Evolutionary conservation across 139 green algal genomes (phyloP).

Genomic region (Deuterostichococcus epilithicus): DNA sequence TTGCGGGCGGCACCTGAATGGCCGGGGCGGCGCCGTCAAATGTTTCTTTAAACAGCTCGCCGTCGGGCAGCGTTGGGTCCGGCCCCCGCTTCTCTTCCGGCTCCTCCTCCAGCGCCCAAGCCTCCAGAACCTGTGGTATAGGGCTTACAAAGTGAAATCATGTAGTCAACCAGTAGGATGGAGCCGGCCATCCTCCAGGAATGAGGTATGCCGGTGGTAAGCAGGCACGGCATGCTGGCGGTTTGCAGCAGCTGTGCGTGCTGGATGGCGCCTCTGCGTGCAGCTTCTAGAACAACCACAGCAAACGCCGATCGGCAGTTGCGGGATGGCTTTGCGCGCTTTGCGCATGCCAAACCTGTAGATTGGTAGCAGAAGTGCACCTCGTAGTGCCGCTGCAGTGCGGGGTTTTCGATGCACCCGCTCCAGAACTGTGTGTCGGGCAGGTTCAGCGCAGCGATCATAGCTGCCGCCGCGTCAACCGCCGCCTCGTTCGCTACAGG

Average conservation of each 20-base stretch:
- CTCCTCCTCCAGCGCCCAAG: conserved; percentile 23
- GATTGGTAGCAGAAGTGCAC: not conserved
- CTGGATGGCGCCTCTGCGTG: not conserved
- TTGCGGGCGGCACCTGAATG: not conserved
- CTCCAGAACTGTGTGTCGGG: conserved; percentile 17
- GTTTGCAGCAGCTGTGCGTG: not conserved
- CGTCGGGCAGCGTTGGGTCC: not conserved
- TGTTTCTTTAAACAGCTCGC: not conserved
- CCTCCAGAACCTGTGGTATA: conserved; percentile 29
- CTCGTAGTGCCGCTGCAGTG: conserved; percentile 42
- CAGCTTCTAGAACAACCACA: not conserved
- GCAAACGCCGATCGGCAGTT: not conserved
- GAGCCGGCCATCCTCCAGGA: not conserved
- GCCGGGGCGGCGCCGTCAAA: too few relatives aligned
- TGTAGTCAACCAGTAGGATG: not conserved
- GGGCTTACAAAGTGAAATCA: not conserved
- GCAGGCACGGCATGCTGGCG: not conserved
- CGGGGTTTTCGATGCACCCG: conserved; percentile 25
- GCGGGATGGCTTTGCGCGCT: not conserved
- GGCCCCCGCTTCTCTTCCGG: not conserved
- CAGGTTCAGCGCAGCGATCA: conserved; percentile 26
- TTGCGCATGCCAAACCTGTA: not conserved
- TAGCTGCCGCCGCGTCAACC: conserved; percentile 12
- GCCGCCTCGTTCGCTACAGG: conserved; percentile 2
- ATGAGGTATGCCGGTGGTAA: not conserved